Evolutionary conservation across 345 rosid genomes (phyloP).

Genomic region (Iberis pinnata): DNA sequence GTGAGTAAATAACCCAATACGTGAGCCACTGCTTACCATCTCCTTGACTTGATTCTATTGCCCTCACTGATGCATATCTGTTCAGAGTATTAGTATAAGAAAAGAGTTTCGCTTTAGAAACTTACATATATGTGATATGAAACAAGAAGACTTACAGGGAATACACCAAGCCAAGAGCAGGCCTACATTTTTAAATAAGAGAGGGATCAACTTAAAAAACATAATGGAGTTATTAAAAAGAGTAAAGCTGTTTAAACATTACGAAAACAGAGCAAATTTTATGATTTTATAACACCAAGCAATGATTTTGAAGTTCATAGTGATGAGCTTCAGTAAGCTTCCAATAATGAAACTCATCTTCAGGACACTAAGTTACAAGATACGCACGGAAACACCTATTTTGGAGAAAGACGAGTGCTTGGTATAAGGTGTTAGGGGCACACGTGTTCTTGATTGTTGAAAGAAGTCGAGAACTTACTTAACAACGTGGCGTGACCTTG

Average conservation of each 20-base stretch:
- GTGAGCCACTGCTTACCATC: neutral
- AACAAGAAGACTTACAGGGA: neutral
- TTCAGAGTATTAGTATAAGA: too few species aligned
- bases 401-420: neutral
- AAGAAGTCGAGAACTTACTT: neutral
- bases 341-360: neutral
- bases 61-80: neutral
- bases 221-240: too few species aligned
- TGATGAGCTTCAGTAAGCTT: neutral
- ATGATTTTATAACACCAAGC: too few species aligned
- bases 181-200: neutral
- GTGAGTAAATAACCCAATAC: neutral
- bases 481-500: neutral
- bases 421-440: neutral
- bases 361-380: neutral
- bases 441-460: neutral
- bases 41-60: neutral
- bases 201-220: neutral
- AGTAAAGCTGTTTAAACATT: too few species aligned
- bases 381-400: neutral
- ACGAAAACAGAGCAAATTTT: too few species aligned
- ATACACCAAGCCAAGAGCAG: neutral
- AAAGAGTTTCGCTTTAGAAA: too few species aligned
- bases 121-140: too few species aligned
- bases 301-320: neutral